Evolutionary conservation across 768 basidiomycete species (phyloP).

Genomic region (Tylopilus balloui): DNA sequence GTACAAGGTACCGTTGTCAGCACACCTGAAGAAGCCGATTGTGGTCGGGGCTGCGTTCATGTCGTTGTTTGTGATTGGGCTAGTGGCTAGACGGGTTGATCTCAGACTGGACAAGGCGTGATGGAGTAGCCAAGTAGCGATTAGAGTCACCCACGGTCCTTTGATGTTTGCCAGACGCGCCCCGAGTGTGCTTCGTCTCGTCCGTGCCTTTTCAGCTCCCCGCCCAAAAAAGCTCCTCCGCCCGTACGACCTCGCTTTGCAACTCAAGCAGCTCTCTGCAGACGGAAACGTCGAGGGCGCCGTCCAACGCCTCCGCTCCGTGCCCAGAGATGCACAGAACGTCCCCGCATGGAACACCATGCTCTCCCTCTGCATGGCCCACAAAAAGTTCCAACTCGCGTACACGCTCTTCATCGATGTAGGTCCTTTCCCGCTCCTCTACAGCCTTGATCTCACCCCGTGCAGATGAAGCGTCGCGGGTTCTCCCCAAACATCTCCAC

Average conservation of each 20-base stretch:
- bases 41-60: slow-evolving; percentile 71
- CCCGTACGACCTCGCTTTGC: slow-evolving; percentile 56
- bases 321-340: slow-evolving; percentile 73
- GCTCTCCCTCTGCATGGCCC: slow-evolving; percentile 60
- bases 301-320: slow-evolving; percentile 58
- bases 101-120: slow-evolving; percentile 43
- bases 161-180: slow-evolving; percentile 15
- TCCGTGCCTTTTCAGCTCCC: slow-evolving; percentile 7
- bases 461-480: slow-evolving; percentile 81
- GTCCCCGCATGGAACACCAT: slow-evolving; percentile 75
- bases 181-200: background rate
- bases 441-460: slow-evolving; percentile 1
- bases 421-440: slow-evolving; percentile 20
- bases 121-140: background rate
- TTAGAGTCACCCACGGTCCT: slow-evolving; percentile 5
- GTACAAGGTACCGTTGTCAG: slow-evolving; percentile 74
- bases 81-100: slow-evolving; percentile 48
- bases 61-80: slow-evolving; percentile 52
- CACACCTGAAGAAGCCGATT: slow-evolving; percentile 85
- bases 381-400: slow-evolving; percentile 51
- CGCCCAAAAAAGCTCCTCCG: slow-evolving; percentile 40
- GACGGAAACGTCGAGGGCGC: slow-evolving; percentile 58
- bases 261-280: slow-evolving; percentile 56
- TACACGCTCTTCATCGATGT: slow-evolving; percentile 72
- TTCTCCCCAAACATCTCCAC: slow-evolving; percentile 66